Evolutionary conservation across 2,329 filamentous ascomycete genomes (phyloP), one percentile per base, ranked within the genome.

Genomic region (Hymenoscyphus infarciens): DNA sequence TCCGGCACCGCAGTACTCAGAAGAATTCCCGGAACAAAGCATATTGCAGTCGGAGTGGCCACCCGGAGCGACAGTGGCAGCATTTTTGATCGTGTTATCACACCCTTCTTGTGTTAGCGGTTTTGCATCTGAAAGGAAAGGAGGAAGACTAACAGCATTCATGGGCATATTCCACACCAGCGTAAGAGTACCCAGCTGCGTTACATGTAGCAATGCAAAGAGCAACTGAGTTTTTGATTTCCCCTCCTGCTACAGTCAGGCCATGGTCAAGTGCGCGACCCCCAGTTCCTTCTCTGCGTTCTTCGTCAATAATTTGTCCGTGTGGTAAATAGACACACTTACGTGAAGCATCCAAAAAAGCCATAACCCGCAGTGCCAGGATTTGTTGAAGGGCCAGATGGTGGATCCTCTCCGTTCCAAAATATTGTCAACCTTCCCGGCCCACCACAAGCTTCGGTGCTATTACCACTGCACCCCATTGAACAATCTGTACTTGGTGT

Each of bases 151-250:
- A 62, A 70, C 68, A 81, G 66, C 77, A 82, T 68, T 82, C 78
- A 5, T 76, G 70, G 55, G 76, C 73, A 63, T 81, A 82, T 65
- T 82, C 80, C 39, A 81, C 67, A 52, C 80, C 81, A 60, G 74
- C 72, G 75, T 81, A 66, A 11, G 63, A 66, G 63, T 78, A 81
- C 3, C 66, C 67, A 22, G 64, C 63, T 35, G 59, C 60, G 33
- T 67, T 58, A 49, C 70, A 71, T 1, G 68, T 63, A 8, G 58
- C 29, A 5, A 66, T 63, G 56, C 70, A 72, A 10, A 63, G 59
- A 15, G 58, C 65, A 25, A 71, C 63, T 0, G 70, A 71, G 59
- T 68, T 61, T 22, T 62, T 58, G 27, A 35, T 57, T n/a, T 58
- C 45, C 2, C 66, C 68, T 16, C 65, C 68, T 61, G 63, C 22